These are phyloP conservation scores for Globisporangium viniferum DNA, from an alignment of 352 stramenopile species.

Conservation along the genomic window DNA sequence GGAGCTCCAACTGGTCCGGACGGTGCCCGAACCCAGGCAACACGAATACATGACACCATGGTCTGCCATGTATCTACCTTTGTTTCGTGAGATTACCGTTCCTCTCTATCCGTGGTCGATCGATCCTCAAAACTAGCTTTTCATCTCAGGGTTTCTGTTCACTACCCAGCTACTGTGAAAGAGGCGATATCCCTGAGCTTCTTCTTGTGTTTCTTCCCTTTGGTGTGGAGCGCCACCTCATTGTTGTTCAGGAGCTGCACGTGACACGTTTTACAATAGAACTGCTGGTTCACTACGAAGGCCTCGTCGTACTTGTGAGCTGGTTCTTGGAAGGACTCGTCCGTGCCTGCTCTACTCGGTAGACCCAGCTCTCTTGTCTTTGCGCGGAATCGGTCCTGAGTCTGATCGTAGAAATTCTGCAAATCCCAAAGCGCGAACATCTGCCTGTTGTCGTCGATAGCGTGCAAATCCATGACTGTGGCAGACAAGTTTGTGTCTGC, in stretches of 20 bases:
- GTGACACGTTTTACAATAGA: conserved; percentile 68
- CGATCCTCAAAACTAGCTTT: not conserved
- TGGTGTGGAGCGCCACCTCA: conserved; percentile 66
- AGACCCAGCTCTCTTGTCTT: conserved; percentile 32
- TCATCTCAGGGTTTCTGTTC: not conserved
- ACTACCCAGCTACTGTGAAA: not conserved
- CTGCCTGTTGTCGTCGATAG: conserved; percentile 54
- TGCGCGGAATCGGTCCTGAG: conserved; percentile 48
- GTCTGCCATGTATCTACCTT: not conserved
- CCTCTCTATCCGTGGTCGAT: not conserved
- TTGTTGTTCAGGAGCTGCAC: conserved; percentile 72
- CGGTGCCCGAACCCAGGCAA: not conserved
- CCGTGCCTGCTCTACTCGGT: conserved; percentile 28
- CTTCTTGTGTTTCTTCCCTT: conserved; percentile 85
- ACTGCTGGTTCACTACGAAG: conserved; percentile 40
- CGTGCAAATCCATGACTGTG: conserved; percentile 54
- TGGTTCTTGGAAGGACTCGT: conserved; percentile 25
- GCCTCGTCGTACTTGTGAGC: conserved; percentile 38
- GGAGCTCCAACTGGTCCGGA: too few species aligned
- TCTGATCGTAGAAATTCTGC: conserved; percentile 50
- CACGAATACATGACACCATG: not conserved
- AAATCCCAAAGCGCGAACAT: conserved; percentile 78
- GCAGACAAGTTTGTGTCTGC: conserved; percentile 18
- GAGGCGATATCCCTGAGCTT: conserved; percentile 36
- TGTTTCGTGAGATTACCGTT: not conserved